phyloP scores from a whole-genome alignment of 306 rosid species.

The Fragaria ananassa region DNA sequence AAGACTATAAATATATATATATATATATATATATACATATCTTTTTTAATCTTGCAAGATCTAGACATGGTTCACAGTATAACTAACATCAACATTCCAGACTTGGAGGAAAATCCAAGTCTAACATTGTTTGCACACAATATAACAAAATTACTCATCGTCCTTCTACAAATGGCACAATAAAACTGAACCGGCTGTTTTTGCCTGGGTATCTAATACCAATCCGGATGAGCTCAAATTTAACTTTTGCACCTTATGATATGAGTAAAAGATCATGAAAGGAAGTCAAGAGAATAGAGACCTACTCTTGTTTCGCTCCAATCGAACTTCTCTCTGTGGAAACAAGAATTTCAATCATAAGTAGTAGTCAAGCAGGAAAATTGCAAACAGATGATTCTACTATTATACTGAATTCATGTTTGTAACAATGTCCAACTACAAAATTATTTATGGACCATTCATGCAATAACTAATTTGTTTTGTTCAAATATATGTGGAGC shows the following conservation, averaged over 20 bases:
- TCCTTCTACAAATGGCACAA: neutral
- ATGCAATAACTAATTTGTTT: neutral
- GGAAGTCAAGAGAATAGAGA: constrained; percentile 75
- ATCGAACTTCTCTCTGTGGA: constrained; percentile 81
- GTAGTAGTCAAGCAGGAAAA: neutral
- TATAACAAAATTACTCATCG: neutral
- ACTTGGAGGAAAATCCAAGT: neutral
- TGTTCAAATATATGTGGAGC: neutral
- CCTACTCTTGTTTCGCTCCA: constrained; percentile 74
- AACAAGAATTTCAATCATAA: constrained; percentile 25
- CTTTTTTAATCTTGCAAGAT: neutral
- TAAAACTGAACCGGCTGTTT: neutral
- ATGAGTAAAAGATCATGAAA: constrained; percentile 2
- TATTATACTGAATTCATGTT: neutral
- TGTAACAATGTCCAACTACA: neutral
- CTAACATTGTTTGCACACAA: neutral
- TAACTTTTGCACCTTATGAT: neutral
- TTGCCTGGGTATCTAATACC: constrained; percentile 3
- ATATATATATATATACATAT: too few relatives aligned
- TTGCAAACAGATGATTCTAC: neutral
- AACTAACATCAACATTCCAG: constrained; percentile 4
- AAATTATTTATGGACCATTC: neutral
- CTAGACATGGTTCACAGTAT: neutral
- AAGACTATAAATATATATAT: too few relatives aligned
- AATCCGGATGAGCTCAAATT: neutral